Base-by-base conservation (phyloP, 306 rosid genomes). In the Sesbania bispinosa region DNA sequence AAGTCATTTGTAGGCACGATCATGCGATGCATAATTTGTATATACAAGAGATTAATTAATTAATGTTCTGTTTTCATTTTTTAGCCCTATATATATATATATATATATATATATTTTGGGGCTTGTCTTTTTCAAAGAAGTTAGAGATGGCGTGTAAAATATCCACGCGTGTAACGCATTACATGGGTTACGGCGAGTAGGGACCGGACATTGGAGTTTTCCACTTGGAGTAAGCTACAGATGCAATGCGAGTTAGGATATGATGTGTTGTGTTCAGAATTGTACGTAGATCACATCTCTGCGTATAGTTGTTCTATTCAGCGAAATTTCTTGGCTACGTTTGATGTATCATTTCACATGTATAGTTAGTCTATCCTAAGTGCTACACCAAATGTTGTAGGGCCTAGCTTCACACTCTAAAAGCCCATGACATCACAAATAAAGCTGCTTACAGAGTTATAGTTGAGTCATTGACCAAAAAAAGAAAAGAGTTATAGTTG, bases 261-360 rank as follows among this genome's bases (percentile, higher is more conserved):
- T 21, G 74, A 51, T 52, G 47, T 68, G 4, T 73, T 50, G 16
- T 7, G 36, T 29, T 68, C 58, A 41, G 18, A 42, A 29, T 64
- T n/a, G n/a, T n/a, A n/a, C n/a, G 73, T 19, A 11, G 24, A 71
- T n/a, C n/a, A n/a, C 78, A 71, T 67, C 69, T 71, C 75, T 55
- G 47, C 64, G 42, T 69, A 13, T 47, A 15, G 27, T 80, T 61
- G 46, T n/a, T 53, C 62, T 75, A 41, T 38, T 65, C 85, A 43
- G 76, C 87, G 74, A 74, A 81, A 77, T 78, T 80, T 82, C 74
- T 50, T 85, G 86, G 74, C 63, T 69, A 60, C 54, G 19, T 74
- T 66, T 57, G 33, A 69, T 71, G 42, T 27, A 75, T 80, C 69
- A 61, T 68, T 75, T 80, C 73, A 35, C 68, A 23, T 39, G 30